phyloP scores from a whole-genome alignment of 2,329 filamentous ascomycete species.

The Nemania sp. region DNA sequence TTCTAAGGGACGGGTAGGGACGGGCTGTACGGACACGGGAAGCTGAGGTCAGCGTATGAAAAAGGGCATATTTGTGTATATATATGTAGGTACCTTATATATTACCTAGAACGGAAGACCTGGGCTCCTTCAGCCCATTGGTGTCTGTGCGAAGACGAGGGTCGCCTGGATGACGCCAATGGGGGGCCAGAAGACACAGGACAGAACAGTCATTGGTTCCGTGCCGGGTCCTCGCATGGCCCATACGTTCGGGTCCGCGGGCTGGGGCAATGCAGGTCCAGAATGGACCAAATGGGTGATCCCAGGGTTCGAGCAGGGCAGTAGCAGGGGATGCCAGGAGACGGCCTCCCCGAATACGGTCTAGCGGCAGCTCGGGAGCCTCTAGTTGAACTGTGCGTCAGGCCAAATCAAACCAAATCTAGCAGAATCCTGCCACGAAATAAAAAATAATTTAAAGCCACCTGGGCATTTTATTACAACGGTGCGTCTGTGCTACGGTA shows the following conservation, averaged over 20 bases:
- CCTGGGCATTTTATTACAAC: slow-evolving; percentile 22
- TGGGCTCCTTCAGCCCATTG: slow-evolving; percentile 21
- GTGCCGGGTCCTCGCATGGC: slow-evolving; percentile 24
- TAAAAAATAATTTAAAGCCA: slow-evolving; percentile 49
- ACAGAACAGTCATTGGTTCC: slow-evolving; percentile 25
- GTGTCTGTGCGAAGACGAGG: slow-evolving; percentile 16
- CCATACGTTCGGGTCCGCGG: slow-evolving; percentile 45
- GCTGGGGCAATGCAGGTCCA: slow-evolving; percentile 38
- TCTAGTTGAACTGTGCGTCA: slow-evolving; percentile 41
- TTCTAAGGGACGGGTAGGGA: background rate
- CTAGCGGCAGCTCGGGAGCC: slow-evolving; percentile 30
- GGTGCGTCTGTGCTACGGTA: slow-evolving; percentile 15
- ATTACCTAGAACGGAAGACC: no score
- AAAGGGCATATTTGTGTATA: background rate
- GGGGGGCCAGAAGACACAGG: slow-evolving; percentile 24
- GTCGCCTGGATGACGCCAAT: slow-evolving; percentile 18
- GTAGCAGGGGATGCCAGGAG: background rate
- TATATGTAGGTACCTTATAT: background rate
- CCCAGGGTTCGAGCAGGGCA: background rate
- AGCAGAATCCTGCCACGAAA: slow-evolving; percentile 42
- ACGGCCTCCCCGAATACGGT: slow-evolving; percentile 41
- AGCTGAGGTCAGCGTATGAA: slow-evolving; percentile 31
- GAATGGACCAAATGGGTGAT: slow-evolving; percentile 33
- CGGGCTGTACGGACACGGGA: background rate
- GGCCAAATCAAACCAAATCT: slow-evolving; percentile 16